phyloP scores from a whole-genome alignment of 2,329 filamentous ascomycete species.

The Hirsutella minnesotensis region DNA sequence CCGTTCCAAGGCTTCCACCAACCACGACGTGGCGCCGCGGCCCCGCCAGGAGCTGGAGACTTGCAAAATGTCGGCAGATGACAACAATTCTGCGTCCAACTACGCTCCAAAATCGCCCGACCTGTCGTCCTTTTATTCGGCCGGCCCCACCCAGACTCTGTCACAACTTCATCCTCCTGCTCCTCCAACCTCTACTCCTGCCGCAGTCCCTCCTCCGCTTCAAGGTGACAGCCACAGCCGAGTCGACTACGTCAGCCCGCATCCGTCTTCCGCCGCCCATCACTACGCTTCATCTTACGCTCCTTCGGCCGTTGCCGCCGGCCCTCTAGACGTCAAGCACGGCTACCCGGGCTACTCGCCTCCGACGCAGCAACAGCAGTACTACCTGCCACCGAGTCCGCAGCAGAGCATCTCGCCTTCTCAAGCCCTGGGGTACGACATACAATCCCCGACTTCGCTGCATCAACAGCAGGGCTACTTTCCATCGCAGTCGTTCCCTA shows the following conservation, averaged over 20 bases:
- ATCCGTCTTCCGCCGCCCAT: slow-evolving; percentile 12
- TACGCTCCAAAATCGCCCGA: slow-evolving; percentile 49
- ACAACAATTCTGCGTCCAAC: slow-evolving; percentile 23
- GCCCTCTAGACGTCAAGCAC: slow-evolving; percentile 13
- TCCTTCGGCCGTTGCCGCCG: slow-evolving; percentile 1
- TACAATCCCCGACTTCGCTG: slow-evolving; percentile 6
- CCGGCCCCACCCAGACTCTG: slow-evolving; percentile 15
- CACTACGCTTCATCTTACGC: slow-evolving; percentile 12
- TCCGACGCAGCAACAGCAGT: slow-evolving; percentile 9
- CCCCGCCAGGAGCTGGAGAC: neutral
- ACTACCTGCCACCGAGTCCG: slow-evolving; percentile 10
- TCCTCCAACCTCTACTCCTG: neutral
- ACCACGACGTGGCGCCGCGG: slow-evolving; percentile 1
- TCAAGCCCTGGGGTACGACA: slow-evolving; percentile 6
- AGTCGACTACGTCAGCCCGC: slow-evolving; percentile 20
- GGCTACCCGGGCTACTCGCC: slow-evolving; percentile 13
- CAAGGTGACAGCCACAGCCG: slow-evolving; percentile 7
- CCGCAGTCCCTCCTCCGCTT: neutral
- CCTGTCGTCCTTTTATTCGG: slow-evolving; percentile 42
- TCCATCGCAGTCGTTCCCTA: neutral
- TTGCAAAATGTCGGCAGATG: slow-evolving; percentile 33
- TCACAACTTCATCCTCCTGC: slow-evolving; percentile 6
- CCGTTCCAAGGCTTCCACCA: neutral
- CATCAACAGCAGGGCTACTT: slow-evolving; percentile 1
- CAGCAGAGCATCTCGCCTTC: slow-evolving; percentile 5